Percentiles rank a stretch among this genome's conserved stretches.
Conservation (phyloP, 768 basidiomycete species). For the Hydnomerulius pinastri region DNA sequence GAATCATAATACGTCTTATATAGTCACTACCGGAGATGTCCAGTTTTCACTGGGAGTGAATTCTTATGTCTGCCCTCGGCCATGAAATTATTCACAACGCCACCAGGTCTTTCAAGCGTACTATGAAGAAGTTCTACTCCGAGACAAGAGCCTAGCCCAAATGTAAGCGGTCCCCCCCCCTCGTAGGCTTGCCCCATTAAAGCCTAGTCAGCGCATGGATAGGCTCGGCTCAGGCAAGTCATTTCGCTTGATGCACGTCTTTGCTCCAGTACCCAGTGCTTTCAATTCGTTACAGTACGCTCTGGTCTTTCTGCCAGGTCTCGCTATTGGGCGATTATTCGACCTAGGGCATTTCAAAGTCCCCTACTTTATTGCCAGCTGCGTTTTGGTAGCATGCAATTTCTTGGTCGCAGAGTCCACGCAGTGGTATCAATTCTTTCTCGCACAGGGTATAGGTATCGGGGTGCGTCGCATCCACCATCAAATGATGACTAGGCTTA, state of each 20-base stretch:
- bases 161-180: constrained; percentile 43
- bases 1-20: too few relatives aligned
- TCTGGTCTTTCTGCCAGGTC: constrained; percentile 57
- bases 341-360: constrained; percentile 63
- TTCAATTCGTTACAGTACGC: constrained; percentile 53
- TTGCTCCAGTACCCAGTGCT: neutral
- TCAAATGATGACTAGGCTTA: too few relatives aligned
- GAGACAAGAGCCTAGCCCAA: constrained; percentile 51
- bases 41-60: too few relatives aligned
- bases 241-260: neutral
- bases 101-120: constrained; percentile 66
- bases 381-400: constrained; percentile 49
- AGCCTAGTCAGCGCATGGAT: constrained; percentile 60
- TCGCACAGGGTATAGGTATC: constrained; percentile 65
- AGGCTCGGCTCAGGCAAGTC: constrained; percentile 60
- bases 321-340: constrained; percentile 64
- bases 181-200: neutral
- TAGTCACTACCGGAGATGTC: too few relatives aligned
- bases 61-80: too few relatives aligned
- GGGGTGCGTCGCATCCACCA: constrained; percentile 49
- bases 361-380: constrained; percentile 46
- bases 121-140: constrained; percentile 54
- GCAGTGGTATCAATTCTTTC: constrained; percentile 69
- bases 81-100: too few relatives aligned
- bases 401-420: constrained; percentile 67